phyloP scores from a whole-genome alignment of 1,139 yeast species.

The Magnusiomyces fungicola region DNA sequence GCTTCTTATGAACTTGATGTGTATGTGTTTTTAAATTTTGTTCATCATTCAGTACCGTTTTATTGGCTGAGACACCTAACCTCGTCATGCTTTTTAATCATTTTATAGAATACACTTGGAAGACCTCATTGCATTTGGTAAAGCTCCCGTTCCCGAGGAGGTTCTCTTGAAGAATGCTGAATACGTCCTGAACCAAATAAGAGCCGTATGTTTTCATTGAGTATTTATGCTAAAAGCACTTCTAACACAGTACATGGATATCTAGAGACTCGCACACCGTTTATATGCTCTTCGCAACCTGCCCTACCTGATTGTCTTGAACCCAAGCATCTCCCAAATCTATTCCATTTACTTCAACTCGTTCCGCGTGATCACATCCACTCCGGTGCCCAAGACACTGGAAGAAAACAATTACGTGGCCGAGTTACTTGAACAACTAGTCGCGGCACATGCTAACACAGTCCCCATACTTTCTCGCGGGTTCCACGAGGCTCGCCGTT shows the following conservation, averaged over 20 bases:
- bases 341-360: conserved; percentile 68
- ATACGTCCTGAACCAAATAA: conserved; percentile 38
- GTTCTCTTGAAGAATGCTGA: conserved; percentile 34
- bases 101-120: conserved; percentile 22
- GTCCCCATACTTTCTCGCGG: conserved; percentile 76
- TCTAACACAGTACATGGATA: too few species aligned
- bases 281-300: conserved; percentile 60
- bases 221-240: conserved; percentile 4
- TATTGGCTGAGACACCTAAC: neutral
- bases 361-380: conserved; percentile 51
- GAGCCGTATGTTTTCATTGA: conserved; percentile 36
- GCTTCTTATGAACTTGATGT: conserved; percentile 10
- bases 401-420: conserved; percentile 50
- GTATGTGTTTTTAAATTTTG: conserved; percentile 5
- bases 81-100: neutral
- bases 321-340: conserved; percentile 83
- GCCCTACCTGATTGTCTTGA: conserved; percentile 77
- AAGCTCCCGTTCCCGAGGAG: conserved; percentile 24
- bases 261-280: conserved; percentile 44
- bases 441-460: conserved; percentile 75
- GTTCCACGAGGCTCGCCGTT: conserved; percentile 60
- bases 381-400: conserved; percentile 38
- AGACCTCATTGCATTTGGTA: conserved; percentile 24
- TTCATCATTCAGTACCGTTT: too few species aligned
- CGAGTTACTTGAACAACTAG: conserved; percentile 47